These are phyloP conservation scores for Barnettozyma hawaiiensis DNA, from an alignment of 1,139 yeast genomes.

Conservation along the genomic window DNA sequence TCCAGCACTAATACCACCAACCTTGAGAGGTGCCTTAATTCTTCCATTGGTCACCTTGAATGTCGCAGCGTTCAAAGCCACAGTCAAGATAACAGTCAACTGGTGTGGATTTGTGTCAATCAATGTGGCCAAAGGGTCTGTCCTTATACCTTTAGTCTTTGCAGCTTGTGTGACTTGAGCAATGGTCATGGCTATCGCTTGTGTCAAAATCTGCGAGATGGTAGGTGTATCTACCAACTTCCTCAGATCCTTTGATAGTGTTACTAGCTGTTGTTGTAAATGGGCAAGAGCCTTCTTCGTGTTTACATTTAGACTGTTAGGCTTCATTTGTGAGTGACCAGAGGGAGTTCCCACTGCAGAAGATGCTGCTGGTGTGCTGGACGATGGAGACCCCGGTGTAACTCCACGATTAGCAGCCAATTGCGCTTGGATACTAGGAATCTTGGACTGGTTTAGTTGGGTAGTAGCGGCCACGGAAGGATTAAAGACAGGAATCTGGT, in stretches of 20 bases:
- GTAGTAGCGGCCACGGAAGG: not conserved
- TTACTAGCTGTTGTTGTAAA: slow-evolving; percentile 65
- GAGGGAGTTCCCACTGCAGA: slow-evolving; percentile 10
- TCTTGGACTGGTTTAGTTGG: slow-evolving; percentile 7
- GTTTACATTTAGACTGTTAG: slow-evolving; percentile 41
- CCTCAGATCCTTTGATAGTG: slow-evolving; percentile 57
- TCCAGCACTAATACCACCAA: slow-evolving; percentile 2
- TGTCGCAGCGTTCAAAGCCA: slow-evolving; percentile 77
- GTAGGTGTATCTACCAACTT: slow-evolving; percentile 66
- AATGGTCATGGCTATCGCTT: slow-evolving; percentile 87
- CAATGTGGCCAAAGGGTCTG: slow-evolving; percentile 72
- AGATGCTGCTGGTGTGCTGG: slow-evolving; percentile 20
- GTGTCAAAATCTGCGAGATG: slow-evolving; percentile 78
- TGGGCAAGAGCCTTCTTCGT: slow-evolving; percentile 61
- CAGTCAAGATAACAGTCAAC: slow-evolving; percentile 73
- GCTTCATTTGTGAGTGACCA: slow-evolving; percentile 11
- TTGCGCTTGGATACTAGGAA: slow-evolving; percentile 43
- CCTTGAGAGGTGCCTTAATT: slow-evolving; percentile 32
- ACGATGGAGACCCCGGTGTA: slow-evolving; percentile 7
- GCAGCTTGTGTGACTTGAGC: slow-evolving; percentile 88
- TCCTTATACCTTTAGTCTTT: slow-evolving; percentile 74
- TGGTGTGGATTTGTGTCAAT: slow-evolving; percentile 88
- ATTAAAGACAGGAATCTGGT: slow-evolving; percentile 9
- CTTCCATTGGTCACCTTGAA: slow-evolving; percentile 50
- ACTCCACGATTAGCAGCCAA: slow-evolving; percentile 46